phyloP scores from a whole-genome alignment of 345 rosid genomes.

The Lenwebbia sp. region DNA sequence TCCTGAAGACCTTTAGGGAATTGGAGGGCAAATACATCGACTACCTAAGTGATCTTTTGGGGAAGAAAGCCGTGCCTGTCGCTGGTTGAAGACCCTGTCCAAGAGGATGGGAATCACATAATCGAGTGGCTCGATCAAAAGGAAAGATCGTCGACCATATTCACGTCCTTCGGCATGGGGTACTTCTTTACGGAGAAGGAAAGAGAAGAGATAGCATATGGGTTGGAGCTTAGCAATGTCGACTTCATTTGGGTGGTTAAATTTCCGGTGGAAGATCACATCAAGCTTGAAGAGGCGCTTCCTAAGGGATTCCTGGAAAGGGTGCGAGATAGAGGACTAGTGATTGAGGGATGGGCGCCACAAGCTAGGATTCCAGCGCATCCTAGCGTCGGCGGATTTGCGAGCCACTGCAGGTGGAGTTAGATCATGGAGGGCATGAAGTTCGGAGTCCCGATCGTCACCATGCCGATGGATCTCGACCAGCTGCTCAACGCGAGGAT shows the following conservation, averaged over 20 bases:
- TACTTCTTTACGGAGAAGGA: slow-evolving; percentile 13
- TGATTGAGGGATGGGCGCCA: slow-evolving; percentile 24
- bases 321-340: slow-evolving; percentile 10
- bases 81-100: slow-evolving; percentile 8
- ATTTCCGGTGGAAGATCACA: slow-evolving; percentile 8
- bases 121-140: slow-evolving; percentile 21
- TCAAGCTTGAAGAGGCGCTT: slow-evolving; percentile 2
- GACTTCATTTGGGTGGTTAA: slow-evolving; percentile 26
- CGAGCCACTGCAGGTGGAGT: slow-evolving; percentile 21
- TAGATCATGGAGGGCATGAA: slow-evolving; percentile 16
- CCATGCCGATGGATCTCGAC: slow-evolving; percentile 15
- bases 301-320: slow-evolving; percentile 17
- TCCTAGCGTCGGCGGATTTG: slow-evolving; percentile 10
- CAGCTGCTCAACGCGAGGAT: slow-evolving; percentile 9
- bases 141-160: slow-evolving; percentile 4
- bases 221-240: slow-evolving; percentile 11
- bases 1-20: slow-evolving; percentile 17
- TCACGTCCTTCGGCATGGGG: slow-evolving; percentile 25
- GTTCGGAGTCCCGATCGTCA: slow-evolving; percentile 10
- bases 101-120: background rate
- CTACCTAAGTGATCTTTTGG: background rate
- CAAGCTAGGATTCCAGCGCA: slow-evolving; percentile 13
- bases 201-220: slow-evolving; percentile 22
- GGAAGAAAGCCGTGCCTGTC: slow-evolving; percentile 14
- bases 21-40: slow-evolving; percentile 21